Base-by-base conservation (phyloP, 75 land plant species). In the Pinus tabuliformis region DNA sequence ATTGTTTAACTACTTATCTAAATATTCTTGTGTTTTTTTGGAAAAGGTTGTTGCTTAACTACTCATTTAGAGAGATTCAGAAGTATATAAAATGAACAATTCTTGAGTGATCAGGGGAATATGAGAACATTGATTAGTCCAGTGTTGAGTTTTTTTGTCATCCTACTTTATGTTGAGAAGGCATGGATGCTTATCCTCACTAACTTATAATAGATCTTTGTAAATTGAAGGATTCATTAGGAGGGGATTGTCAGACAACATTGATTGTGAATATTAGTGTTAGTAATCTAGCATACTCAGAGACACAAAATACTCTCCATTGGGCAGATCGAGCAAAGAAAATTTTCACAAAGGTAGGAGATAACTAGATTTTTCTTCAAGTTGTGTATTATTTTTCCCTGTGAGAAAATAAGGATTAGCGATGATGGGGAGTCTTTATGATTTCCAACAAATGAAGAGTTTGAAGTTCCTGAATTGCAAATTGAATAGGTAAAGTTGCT, bases 251-350 rank as follows among this genome's bases (percentile, higher is more conserved):
- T 52, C 75, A 78, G 62, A 81, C 83, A 59, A 76, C 76, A 9
- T 78, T 81, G 75, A 81, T 81, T 64, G 80, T 80, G 58, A 81
- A 81, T 11, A 57, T 81, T 1, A 76, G 74, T 30, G 80, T 80
- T 5, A 73, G 83, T 52, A 59, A 73, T 60, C 33, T 52, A 16
- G 73, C 81, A 15, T 81, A 60, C 60, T 74, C 62, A 16, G 81
- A 81, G 49, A 81, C 83, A 16, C 83, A 81, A 42, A 81, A 78
- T 54, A 78, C 81, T 39, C 58, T 81, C 4, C 62, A 81, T 30
- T 81, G 83, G 83, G 83, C 76, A 56, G 82, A 81, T 58, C 59
- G 73, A 58, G 83, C 81, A 26, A 81, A 81, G 30, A 76, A 78
- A 80, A 81, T 81, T 30, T 56, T 81, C 20, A 81, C 82, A 42